These are phyloP conservation scores for Lasiosphaeris hirsuta DNA, from an alignment of 495 filamentous ascomycete genomes.

Conservation along the genomic window DNA sequence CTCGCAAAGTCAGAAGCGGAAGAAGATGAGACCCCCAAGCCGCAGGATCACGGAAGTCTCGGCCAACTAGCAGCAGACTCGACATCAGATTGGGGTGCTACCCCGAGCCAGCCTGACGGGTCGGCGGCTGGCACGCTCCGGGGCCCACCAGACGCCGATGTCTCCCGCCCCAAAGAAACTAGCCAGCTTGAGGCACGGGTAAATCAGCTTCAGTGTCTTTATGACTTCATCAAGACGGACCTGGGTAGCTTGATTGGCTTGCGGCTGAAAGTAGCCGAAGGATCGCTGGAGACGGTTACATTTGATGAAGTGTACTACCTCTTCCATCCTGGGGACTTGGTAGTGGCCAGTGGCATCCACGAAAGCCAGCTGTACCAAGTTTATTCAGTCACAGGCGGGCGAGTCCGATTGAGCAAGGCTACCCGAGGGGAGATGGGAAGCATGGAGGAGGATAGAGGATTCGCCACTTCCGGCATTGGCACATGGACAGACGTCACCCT, in stretches of 20 bases:
- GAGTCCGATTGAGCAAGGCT: slow-evolving; percentile 15
- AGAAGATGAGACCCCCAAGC: too few relatives aligned
- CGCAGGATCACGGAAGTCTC: too few relatives aligned
- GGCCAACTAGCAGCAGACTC: too few relatives aligned
- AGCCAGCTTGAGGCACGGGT: not conserved
- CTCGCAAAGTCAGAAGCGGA: too few relatives aligned
- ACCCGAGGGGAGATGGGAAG: not conserved
- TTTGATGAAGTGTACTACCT: slow-evolving; percentile 42
- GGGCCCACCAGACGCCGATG: not conserved
- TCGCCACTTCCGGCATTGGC: slow-evolving; percentile 1
- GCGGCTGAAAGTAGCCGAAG: slow-evolving; percentile 2
- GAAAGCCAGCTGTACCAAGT: slow-evolving; percentile 25
- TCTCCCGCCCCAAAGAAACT: not conserved
- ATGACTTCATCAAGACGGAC: slow-evolving; percentile 16
- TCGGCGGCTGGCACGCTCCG: not conserved
- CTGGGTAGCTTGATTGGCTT: slow-evolving; percentile 9
- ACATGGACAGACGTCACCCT: slow-evolving; percentile 24
- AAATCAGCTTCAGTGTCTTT: slow-evolving; percentile 13
- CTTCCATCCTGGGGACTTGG: slow-evolving; percentile 32
- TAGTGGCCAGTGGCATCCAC: slow-evolving; percentile 21
- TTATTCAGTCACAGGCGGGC: slow-evolving; percentile 25
- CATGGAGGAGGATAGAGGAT: slow-evolving; percentile 2
- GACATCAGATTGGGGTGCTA: too few relatives aligned
- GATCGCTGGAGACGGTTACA: slow-evolving; percentile 10
- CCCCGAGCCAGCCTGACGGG: too few relatives aligned